Percentiles rank a stretch among this genome's conserved stretches.
phyloP scores from a whole-genome alignment of 345 rosid genomes.

The Pugionium cornutum region DNA sequence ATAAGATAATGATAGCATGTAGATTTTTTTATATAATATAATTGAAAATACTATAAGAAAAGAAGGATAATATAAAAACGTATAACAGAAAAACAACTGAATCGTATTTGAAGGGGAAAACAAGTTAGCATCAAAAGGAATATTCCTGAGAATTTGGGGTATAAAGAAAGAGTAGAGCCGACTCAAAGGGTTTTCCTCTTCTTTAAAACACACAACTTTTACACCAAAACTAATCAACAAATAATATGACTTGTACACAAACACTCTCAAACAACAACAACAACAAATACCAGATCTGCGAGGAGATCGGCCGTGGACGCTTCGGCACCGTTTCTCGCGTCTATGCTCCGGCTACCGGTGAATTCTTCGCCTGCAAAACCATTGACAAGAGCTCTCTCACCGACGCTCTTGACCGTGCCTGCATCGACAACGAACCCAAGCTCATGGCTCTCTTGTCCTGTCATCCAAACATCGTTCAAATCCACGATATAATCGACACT shows the following conservation, averaged over 20 bases:
- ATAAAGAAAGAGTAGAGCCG: constrained; percentile 1
- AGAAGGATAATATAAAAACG: no score
- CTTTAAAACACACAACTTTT: constrained; percentile 4
- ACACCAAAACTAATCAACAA: not conserved
- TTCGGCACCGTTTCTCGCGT: constrained; percentile 67
- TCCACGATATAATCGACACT: constrained; percentile 58
- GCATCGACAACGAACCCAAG: constrained; percentile 71
- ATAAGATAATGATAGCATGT: no score
- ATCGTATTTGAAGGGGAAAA: no score
- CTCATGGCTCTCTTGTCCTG: constrained; percentile 59
- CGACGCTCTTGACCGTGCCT: constrained; percentile 59
- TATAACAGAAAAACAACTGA: no score
- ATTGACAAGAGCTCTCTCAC: constrained; percentile 57
- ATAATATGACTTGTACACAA: constrained; percentile 38
- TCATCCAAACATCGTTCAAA: constrained; percentile 61
- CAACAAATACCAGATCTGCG: constrained; percentile 58
- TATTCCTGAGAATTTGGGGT: no score
- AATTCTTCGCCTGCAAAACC: constrained; percentile 67
- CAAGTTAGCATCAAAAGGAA: no score
- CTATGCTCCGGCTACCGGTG: constrained; percentile 47
- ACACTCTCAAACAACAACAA: constrained; percentile 32
- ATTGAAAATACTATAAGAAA: no score
- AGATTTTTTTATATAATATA: no score
- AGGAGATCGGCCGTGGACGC: constrained; percentile 80
- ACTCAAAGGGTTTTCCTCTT: not conserved